phyloP scores from a whole-genome alignment of 169 alveolate genomes.

The Ichthyophthirius multifiliis region DNA sequence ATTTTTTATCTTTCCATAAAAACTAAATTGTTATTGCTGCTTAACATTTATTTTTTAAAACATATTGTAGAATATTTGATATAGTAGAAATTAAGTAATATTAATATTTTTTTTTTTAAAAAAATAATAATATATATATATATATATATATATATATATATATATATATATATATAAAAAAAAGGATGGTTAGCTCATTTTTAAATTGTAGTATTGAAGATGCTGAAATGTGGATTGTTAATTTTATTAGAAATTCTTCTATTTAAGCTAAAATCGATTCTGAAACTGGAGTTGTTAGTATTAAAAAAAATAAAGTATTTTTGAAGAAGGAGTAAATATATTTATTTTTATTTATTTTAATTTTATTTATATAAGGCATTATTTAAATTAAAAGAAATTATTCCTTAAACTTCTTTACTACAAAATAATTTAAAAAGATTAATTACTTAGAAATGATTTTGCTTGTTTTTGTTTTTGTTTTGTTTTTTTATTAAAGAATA shows the following conservation, averaged over 20 bases:
- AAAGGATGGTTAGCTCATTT: not conserved
- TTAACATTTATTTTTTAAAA: not conserved
- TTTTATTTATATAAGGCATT: not conserved
- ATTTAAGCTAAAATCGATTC: slow-evolving; percentile 6
- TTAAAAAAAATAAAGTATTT: not conserved
- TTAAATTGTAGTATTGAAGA: not conserved
- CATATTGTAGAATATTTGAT: not conserved
- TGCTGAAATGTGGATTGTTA: slow-evolving; percentile 5
- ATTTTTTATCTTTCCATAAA: not conserved
- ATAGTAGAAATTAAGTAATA: slow-evolving; percentile 4
- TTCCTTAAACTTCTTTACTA: not conserved
- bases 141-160: too few species aligned
- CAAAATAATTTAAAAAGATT: not conserved
- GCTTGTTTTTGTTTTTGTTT: too few species aligned
- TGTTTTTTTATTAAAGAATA: too few species aligned
- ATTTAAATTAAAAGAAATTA: not conserved
- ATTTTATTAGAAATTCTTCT: not conserved
- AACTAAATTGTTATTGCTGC: slow-evolving; percentile 3
- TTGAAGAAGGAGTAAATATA: not conserved
- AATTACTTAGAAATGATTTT: too few species aligned
- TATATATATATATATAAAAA: too few species aligned
- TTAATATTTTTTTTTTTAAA: not conserved
- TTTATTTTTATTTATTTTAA: not conserved
- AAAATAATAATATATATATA: not conserved
- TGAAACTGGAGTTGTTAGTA: not conserved